These are phyloP conservation scores for Phytophthora citricola DNA, from an alignment of 352 stramenopile species.

Conservation along the genomic window DNA sequence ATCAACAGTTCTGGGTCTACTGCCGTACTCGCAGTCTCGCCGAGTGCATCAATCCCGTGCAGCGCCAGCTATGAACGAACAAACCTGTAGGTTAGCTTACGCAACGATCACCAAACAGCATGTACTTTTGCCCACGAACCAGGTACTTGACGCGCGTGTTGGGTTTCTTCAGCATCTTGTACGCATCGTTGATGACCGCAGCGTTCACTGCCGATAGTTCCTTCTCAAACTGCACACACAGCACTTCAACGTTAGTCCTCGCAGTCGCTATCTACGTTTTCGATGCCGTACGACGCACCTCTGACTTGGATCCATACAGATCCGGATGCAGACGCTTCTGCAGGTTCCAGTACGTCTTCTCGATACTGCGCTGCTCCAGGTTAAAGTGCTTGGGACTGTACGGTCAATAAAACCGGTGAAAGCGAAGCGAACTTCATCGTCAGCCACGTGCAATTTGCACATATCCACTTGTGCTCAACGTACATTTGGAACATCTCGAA, in stretches of 20 bases:
- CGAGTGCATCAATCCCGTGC: constrained; percentile 83
- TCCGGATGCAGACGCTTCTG: constrained; percentile 88
- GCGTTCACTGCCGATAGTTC: constrained; percentile 82
- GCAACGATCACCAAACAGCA: not conserved
- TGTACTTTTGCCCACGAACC: constrained; percentile 40
- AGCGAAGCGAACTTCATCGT: constrained; percentile 1
- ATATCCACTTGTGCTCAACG: constrained; percentile 6
- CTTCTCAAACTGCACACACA: constrained; percentile 70
- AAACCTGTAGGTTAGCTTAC: constrained; percentile 8
- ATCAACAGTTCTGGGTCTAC: constrained; percentile 82
- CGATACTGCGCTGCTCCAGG: constrained; percentile 80
- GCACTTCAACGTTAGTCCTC: not conserved
- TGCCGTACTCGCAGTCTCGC: constrained; percentile 74
- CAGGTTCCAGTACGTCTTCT: constrained; percentile 89
- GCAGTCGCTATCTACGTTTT: not conserved
- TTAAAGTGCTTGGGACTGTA: constrained; percentile 82
- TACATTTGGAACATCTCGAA: constrained; percentile 90
- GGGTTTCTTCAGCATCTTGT: constrained; percentile 89
- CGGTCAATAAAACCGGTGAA: constrained; percentile 1
- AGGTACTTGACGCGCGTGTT: constrained; percentile 88
- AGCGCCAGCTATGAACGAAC: constrained; percentile 58
- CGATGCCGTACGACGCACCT: constrained; percentile 44
- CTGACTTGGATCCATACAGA: constrained; percentile 86
- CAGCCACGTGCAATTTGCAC: constrained; percentile 5
- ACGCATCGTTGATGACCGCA: constrained; percentile 84